phyloP scores from a whole-genome alignment of 352 stramenopile species.

The Phytophthora aleatoria region DNA sequence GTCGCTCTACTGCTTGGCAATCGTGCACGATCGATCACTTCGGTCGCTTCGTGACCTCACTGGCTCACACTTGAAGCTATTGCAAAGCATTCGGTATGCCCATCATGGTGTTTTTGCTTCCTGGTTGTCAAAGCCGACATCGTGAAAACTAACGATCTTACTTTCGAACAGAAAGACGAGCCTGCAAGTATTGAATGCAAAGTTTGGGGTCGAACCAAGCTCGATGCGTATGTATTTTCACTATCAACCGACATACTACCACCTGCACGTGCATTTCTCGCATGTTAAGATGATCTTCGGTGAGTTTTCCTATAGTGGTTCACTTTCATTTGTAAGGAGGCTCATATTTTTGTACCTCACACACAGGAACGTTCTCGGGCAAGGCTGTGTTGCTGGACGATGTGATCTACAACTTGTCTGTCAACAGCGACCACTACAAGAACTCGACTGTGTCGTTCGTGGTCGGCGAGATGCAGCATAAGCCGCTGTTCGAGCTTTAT shows the following conservation, averaged over 20 bases:
- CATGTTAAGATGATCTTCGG: constrained; percentile 72
- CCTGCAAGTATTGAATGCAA: constrained; percentile 49
- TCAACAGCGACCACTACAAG: constrained; percentile 69
- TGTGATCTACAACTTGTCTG: constrained; percentile 81
- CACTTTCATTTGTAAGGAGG: too few species aligned
- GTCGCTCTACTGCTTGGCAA: constrained; percentile 82
- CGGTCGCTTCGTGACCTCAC: constrained; percentile 79
- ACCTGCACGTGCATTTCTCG: constrained; percentile 88
- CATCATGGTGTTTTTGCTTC: too few species aligned
- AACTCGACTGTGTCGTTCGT: constrained; percentile 75
- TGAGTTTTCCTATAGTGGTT: too few species aligned
- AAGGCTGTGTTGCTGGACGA: constrained; percentile 87
- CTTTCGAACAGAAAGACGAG: constrained; percentile 52
- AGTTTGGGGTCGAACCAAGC: constrained; percentile 62
- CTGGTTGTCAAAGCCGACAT: too few species aligned
- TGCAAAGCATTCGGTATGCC: constrained; percentile 74
- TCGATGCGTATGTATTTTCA: constrained; percentile 85
- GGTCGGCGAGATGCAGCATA: constrained; percentile 84
- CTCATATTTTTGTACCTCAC: background rate
- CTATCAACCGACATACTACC: constrained; percentile 91
- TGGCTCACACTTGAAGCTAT: constrained; percentile 59
- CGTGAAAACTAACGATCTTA: too few species aligned
- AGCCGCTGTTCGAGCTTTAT: constrained; percentile 69
- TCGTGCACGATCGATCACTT: constrained; percentile 76
- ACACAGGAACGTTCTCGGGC: constrained; percentile 65